Evolutionary conservation across 768 basidiomycete genomes (phyloP).

Genomic region (Auricularia heimuer): DNA sequence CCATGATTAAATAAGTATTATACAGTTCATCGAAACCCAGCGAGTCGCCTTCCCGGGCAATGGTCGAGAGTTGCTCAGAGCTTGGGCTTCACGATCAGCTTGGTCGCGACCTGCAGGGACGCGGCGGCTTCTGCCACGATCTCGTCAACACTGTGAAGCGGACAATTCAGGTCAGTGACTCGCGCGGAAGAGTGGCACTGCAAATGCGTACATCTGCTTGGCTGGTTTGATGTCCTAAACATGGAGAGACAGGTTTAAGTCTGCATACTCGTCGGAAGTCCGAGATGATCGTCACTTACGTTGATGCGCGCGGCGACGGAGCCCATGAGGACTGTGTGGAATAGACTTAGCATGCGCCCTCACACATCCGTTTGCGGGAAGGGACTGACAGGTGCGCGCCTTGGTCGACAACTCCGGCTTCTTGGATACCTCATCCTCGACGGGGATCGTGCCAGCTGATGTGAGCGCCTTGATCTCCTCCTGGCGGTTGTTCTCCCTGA

Average conservation of each 20-base stretch:
- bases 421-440: constrained; percentile 58
- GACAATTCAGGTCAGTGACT: constrained; percentile 7
- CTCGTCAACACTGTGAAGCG: constrained; percentile 57
- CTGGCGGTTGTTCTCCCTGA: constrained; percentile 52
- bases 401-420: constrained; percentile 57
- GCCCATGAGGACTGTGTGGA: constrained; percentile 59
- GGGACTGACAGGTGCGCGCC: constrained; percentile 47
- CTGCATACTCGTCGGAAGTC: constrained; percentile 30
- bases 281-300: constrained; percentile 24
- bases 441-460: constrained; percentile 59
- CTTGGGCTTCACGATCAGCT: constrained; percentile 39
- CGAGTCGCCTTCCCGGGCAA: no score
- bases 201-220: constrained; percentile 59
- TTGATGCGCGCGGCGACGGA: constrained; percentile 65
- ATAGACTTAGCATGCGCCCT: background rate
- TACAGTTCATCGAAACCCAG: no score
- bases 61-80: constrained; percentile 24
- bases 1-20: no score
- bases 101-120: constrained; percentile 38
- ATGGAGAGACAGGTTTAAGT: constrained; percentile 7
- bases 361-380: constrained; percentile 2
- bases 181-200: constrained; percentile 2
- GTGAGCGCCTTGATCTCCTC: constrained; percentile 51
- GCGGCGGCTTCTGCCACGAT: constrained; percentile 61
- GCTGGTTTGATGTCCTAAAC: constrained; percentile 71